Percentiles rank a stretch among this genome's conserved stretches.
Evolutionary conservation across 805 yeast genomes (phyloP).

Genomic region (Pichia phayaonensis): DNA sequence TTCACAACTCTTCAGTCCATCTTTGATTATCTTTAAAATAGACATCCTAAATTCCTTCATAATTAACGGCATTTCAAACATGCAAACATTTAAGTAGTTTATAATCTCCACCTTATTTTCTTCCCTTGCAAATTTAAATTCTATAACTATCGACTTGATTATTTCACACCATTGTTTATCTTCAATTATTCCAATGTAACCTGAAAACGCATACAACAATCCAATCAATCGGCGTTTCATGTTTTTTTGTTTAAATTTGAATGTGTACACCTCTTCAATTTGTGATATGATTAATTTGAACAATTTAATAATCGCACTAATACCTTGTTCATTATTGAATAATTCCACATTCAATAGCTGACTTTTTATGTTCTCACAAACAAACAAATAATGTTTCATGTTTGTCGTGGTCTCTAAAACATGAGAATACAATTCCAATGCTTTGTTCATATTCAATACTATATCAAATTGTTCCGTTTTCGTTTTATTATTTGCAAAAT

Average conservation of each 20-base stretch:
- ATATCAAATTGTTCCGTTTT: slow-evolving; percentile 42
- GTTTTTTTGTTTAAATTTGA: slow-evolving; percentile 14
- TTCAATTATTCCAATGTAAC: slow-evolving; percentile 35
- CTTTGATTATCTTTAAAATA: slow-evolving; percentile 68
- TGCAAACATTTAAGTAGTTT: slow-evolving; percentile 66
- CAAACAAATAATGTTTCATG: slow-evolving; percentile 67
- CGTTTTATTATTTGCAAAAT: slow-evolving; percentile 13
- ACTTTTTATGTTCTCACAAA: slow-evolving; percentile 62
- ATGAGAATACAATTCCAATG: slow-evolving; percentile 42
- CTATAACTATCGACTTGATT: neutral
- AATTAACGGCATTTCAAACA: slow-evolving; percentile 72
- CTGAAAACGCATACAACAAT: slow-evolving; percentile 53
- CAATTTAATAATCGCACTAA: slow-evolving; percentile 36
- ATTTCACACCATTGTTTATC: neutral
- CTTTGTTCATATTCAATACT: slow-evolving; percentile 37
- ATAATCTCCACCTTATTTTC: slow-evolving; percentile 31
- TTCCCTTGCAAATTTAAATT: neutral
- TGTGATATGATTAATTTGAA: slow-evolving; percentile 47
- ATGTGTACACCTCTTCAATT: slow-evolving; percentile 42
- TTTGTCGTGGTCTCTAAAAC: slow-evolving; percentile 46
- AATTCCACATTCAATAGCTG: slow-evolving; percentile 55
- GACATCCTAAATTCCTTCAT: slow-evolving; percentile 60
- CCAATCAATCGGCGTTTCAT: slow-evolving; percentile 27
- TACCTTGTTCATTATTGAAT: slow-evolving; percentile 33
- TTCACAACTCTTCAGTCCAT: slow-evolving; percentile 59